These are phyloP conservation scores for Tripterygium wilfordii DNA, from an alignment of 177 flowering plant species.

Conservation along the genomic window DNA sequence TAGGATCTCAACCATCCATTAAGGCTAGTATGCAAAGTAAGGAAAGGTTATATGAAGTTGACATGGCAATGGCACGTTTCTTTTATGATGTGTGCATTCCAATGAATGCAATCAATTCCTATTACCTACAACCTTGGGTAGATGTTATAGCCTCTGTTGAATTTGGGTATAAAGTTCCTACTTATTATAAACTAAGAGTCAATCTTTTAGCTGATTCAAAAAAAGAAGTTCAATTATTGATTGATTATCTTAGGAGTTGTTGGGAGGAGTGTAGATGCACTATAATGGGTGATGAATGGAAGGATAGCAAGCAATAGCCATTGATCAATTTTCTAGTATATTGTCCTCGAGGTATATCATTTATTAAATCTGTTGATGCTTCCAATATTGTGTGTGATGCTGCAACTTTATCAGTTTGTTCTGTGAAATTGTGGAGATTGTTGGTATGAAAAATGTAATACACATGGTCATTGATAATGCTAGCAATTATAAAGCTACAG, in stretches of 20 bases:
- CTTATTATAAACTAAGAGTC: too few relatives aligned
- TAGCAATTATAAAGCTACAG: background rate
- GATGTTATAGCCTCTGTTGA: too few relatives aligned
- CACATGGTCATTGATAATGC: background rate
- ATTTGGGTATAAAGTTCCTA: too few relatives aligned
- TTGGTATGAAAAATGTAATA: background rate
- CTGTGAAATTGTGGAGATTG: background rate
- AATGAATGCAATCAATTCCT: background rate
- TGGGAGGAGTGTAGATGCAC: background rate
- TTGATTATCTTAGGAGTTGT: background rate
- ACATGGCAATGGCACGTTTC: too few relatives aligned
- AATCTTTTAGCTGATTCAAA: too few relatives aligned
- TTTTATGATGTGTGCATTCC: background rate
- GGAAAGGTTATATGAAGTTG: too few relatives aligned
- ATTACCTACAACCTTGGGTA: too few relatives aligned
- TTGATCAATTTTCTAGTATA: conserved; percentile 1
- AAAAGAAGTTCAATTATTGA: background rate
- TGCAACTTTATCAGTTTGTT: background rate
- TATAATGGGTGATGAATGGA: background rate
- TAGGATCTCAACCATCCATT: background rate
- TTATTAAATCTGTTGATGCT: too few relatives aligned
- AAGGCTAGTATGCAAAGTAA: too few relatives aligned
- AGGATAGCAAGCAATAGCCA: background rate
- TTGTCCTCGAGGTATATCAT: background rate
- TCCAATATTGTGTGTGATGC: too few relatives aligned